Evolutionary conservation across 805 yeast genomes (phyloP).

Genomic region (Candida wancherniae): DNA sequence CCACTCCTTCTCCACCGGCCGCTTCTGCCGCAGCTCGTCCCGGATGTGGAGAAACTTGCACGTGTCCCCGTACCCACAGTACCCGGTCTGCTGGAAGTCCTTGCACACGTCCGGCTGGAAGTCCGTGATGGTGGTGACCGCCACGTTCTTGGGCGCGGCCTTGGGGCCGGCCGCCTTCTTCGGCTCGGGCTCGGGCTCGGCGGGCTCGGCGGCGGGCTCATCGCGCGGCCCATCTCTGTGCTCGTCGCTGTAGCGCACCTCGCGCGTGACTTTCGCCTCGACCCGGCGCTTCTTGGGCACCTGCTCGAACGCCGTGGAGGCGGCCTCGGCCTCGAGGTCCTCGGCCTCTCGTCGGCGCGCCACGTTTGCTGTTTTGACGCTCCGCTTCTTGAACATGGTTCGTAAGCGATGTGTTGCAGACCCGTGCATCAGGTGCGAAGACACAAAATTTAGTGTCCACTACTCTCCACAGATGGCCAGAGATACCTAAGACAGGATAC

Average conservation of each 20-base stretch:
- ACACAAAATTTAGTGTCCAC: too few species aligned
- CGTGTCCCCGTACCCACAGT: slow-evolving; percentile 95
- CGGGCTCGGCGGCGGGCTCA: not conserved
- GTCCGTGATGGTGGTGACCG: slow-evolving; percentile 68
- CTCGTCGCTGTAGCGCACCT: not conserved
- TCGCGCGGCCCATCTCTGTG: not conserved
- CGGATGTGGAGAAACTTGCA: slow-evolving; percentile 91
- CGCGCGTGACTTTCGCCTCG: not conserved
- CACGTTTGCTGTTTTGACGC: slow-evolving; percentile 5
- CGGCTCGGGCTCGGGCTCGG: slow-evolving; percentile 1
- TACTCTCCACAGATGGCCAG: too few species aligned
- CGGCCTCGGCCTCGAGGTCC: not conserved
- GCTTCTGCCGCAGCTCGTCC: slow-evolving; percentile 73
- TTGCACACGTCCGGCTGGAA: slow-evolving; percentile 94
- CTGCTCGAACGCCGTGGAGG: slow-evolving; percentile 1
- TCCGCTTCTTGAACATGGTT: slow-evolving; percentile 17
- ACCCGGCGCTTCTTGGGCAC: slow-evolving; percentile 3
- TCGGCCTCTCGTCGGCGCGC: slow-evolving; percentile 7
- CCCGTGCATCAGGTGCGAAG: slow-evolving; percentile 10
- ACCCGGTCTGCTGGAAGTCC: slow-evolving; percentile 86
- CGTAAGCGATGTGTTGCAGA: slow-evolving; percentile 1
- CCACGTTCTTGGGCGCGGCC: slow-evolving; percentile 39
- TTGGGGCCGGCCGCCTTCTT: slow-evolving; percentile 19
- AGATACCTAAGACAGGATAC: too few species aligned
- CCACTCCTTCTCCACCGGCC: slow-evolving; percentile 70